Evolutionary conservation across 2,329 filamentous ascomycete genomes (phyloP).

Genomic region (Cyphellophora europaea): DNA sequence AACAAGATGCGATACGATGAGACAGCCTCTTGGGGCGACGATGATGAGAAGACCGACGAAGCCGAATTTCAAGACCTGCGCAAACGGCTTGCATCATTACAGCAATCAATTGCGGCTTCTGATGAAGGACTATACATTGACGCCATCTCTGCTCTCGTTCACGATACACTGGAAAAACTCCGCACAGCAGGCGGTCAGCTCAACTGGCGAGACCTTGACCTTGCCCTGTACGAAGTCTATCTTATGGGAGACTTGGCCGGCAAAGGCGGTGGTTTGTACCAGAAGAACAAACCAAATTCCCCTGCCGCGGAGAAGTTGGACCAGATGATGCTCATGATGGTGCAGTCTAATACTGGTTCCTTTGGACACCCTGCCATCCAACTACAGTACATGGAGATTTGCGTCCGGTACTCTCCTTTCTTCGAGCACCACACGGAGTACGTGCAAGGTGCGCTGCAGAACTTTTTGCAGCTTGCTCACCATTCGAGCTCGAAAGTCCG

Average conservation of each 20-base stretch:
- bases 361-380: slow-evolving; percentile 87
- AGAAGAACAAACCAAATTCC: slow-evolving; percentile 72
- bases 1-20: slow-evolving; percentile 97
- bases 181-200: slow-evolving; percentile 64
- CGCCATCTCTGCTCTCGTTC: slow-evolving; percentile 79
- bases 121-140: slow-evolving; percentile 85
- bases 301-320: slow-evolving; percentile 72
- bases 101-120: slow-evolving; percentile 84
- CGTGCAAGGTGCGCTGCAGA: slow-evolving; percentile 80
- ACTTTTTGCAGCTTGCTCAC: slow-evolving; percentile 83
- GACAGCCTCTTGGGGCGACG: slow-evolving; percentile 83
- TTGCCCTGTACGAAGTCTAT: slow-evolving; percentile 91
- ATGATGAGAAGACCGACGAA: slow-evolving; percentile 92
- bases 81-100: slow-evolving; percentile 78
- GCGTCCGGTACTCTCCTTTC: slow-evolving; percentile 84
- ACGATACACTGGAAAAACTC: slow-evolving; percentile 72
- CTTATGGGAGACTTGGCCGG: slow-evolving; percentile 91
- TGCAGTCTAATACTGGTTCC: slow-evolving; percentile 75
- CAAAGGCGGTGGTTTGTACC: slow-evolving; percentile 75
- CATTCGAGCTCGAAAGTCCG: slow-evolving; percentile 80
- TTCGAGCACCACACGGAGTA: slow-evolving; percentile 77
- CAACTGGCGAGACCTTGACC: slow-evolving; percentile 90
- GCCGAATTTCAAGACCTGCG: slow-evolving; percentile 94
- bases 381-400: slow-evolving; percentile 97
- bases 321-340: slow-evolving; percentile 92